Evolutionary conservation across 345 rosid species (phyloP), one percentile per base, ranked within the genome.

Genomic region (Arabis hirsuta): DNA sequence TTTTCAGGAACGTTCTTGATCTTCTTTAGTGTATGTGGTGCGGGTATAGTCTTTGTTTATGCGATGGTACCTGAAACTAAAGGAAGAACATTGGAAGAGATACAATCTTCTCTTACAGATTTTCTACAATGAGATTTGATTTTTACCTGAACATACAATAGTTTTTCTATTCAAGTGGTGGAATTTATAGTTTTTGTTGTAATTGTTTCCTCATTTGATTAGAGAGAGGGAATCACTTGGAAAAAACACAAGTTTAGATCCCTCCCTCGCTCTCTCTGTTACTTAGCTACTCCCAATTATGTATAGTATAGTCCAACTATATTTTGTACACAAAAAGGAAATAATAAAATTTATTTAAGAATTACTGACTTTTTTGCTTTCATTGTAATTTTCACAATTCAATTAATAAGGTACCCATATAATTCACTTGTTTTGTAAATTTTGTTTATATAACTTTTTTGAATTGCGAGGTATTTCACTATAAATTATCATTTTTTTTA

Each of bases 61-160:
- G 83, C 77, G 48, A 39, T 86, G 31, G 86, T 86, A 19, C 89
- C 90, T 0, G 94, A 88, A 72, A 88, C 90, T 2, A 86, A 84
- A 71, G 91, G 89, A 31, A 61, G 81, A 77, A 79, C 95, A 9
- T 67, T 85, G 0, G 91, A 88, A 74, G 89, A 88, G 46, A 69
- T 86, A 54, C 88, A 85, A 71, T 76, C 82, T 65, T 77, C 80
- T 71, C 73, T 80, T 39, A 44, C 81, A 22, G 64, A 45, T 64
- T 62, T 55, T 62, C 62, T 78, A 65, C 81, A 67, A 20, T 78
- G 64, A 78, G 64, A 34, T 26, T 44, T 57, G 3, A 52, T 31
- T 12, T 52, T 46, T 20, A 69, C 11, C 4, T 47, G 53, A 62
- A 54, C 9, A 54, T 62, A 45, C n/a, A 6, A 2, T 34, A 5